Evolutionary conservation across 495 filamentous ascomycete species (phyloP).

Genomic region (Aspergillus sparsus): DNA sequence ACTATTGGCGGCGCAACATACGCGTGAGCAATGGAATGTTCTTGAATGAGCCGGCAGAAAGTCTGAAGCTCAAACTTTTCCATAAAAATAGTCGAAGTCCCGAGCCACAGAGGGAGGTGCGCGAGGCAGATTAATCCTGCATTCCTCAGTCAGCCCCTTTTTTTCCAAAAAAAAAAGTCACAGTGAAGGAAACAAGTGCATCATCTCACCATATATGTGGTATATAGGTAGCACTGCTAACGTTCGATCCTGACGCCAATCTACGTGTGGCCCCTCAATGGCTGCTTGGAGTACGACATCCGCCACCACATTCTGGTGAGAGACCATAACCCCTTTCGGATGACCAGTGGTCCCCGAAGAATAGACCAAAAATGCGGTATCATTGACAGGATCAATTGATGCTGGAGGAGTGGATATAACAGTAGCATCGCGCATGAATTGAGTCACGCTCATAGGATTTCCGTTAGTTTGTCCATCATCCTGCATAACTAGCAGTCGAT

Average conservation of each 20-base stretch:
- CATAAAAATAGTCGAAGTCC: conserved; percentile 66
- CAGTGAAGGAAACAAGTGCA: background rate
- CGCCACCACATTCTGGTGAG: conserved; percentile 72
- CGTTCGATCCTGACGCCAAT: conserved; percentile 61
- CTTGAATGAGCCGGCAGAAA: conserved; percentile 69
- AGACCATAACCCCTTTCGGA: conserved; percentile 84
- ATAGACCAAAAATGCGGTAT: conserved; percentile 68
- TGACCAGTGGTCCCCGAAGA: conserved; percentile 80
- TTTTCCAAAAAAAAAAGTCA: background rate
- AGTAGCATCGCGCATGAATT: background rate
- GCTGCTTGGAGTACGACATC: conserved; percentile 57
- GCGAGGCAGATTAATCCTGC: conserved; percentile 51
- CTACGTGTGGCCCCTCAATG: conserved; percentile 58
- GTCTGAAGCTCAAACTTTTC: conserved; percentile 70
- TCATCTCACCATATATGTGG: conserved; percentile 73
- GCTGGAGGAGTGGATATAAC: conserved; percentile 21
- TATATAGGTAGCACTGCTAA: conserved; percentile 81
- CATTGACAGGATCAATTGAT: conserved; percentile 34
- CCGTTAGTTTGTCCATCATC: background rate
- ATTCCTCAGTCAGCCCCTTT: background rate
- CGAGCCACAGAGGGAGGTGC: conserved; percentile 58
- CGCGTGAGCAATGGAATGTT: conserved; percentile 65
- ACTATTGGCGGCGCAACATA: conserved; percentile 84
- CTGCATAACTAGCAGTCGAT: conserved; percentile 51
- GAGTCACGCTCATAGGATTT: background rate